Conservation (phyloP, 108 stramenopile genomes). For the Stephanodiscus minutulus region DNA sequence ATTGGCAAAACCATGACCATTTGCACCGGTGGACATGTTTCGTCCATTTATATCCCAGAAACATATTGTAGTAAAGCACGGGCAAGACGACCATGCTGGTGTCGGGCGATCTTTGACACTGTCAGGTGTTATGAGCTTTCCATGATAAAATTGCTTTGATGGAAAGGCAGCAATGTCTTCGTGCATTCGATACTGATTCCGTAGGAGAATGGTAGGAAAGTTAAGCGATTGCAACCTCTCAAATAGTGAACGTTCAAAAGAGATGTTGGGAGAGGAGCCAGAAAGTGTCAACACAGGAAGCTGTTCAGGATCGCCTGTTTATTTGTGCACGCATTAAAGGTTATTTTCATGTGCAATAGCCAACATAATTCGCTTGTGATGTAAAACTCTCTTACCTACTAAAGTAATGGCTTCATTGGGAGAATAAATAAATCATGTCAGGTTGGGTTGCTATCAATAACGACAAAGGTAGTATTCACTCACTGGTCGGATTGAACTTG, state of each 20-base stretch:
- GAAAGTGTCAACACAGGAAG: conserved; percentile 83
- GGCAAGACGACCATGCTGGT: conserved; percentile 30
- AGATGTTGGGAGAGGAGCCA: conserved; percentile 38
- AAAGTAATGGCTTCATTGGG: conserved; percentile 14
- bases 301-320: conserved; percentile 88
- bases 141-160: conserved; percentile 58
- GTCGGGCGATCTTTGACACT: conserved; percentile 36
- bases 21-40: conserved; percentile 11
- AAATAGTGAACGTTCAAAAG: conserved; percentile 70
- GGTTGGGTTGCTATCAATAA: neutral
- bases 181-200: conserved; percentile 86
- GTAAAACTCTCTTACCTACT: conserved; percentile 3
- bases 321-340: conserved; percentile 1
- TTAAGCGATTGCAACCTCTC: conserved; percentile 74
- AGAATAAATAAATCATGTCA: neutral
- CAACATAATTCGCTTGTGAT: neutral
- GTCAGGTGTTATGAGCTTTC: conserved; percentile 42
- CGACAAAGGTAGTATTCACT: neutral
- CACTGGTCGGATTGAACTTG: conserved; percentile 54
- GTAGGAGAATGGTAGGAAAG: conserved; percentile 68
- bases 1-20: conserved; percentile 43
- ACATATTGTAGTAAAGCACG: conserved; percentile 43
- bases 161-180: conserved; percentile 65
- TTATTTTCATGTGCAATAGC: neutral
- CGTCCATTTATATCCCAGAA: conserved; percentile 41